Conservation (phyloP, 306 rosid species). For the Ochetophila trinervis region DNA sequence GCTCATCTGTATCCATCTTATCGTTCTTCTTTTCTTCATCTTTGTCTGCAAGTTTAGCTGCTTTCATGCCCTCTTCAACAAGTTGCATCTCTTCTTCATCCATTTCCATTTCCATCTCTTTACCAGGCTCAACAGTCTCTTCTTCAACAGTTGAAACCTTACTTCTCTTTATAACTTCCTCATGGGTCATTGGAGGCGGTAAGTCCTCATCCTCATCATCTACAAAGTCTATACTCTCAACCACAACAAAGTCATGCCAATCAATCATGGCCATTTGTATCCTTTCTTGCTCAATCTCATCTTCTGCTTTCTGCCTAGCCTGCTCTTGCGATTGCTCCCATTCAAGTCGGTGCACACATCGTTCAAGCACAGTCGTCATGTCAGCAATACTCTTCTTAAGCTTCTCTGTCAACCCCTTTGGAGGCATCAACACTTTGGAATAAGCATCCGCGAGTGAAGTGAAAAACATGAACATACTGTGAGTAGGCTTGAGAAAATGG, state of each 20-base stretch:
- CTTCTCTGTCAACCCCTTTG: conserved; percentile 73
- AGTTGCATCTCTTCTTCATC: conserved; percentile 94
- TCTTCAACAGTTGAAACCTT: conserved; percentile 67
- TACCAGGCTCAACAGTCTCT: conserved; percentile 70
- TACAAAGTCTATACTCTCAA: conserved; percentile 85
- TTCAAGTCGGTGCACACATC: conserved; percentile 83
- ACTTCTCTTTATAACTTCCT: conserved; percentile 94
- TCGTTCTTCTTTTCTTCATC: conserved; percentile 59
- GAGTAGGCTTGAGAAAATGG: conserved; percentile 93
- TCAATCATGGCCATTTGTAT: conserved; percentile 95
- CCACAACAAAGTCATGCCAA: conserved; percentile 99
- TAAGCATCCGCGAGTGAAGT: conserved; percentile 93
- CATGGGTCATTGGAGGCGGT: conserved; percentile 92
- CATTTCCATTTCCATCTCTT: conserved; percentile 98
- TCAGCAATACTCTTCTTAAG: conserved; percentile 71
- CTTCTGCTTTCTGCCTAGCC: conserved; percentile 92
- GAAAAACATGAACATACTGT: conserved; percentile 92
- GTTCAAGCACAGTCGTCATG: conserved; percentile 87
- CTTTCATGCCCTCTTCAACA: conserved; percentile 90
- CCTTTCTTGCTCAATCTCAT: conserved; percentile 94
- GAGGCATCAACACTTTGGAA: conserved; percentile 94
- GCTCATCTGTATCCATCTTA: conserved; percentile 57
- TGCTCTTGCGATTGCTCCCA: conserved; percentile 97
- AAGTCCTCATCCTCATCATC: conserved; percentile 96
- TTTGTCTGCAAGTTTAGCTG: conserved; percentile 62